Conservation (phyloP, 139 green algal species). For the Chlorella sp. region DNA sequence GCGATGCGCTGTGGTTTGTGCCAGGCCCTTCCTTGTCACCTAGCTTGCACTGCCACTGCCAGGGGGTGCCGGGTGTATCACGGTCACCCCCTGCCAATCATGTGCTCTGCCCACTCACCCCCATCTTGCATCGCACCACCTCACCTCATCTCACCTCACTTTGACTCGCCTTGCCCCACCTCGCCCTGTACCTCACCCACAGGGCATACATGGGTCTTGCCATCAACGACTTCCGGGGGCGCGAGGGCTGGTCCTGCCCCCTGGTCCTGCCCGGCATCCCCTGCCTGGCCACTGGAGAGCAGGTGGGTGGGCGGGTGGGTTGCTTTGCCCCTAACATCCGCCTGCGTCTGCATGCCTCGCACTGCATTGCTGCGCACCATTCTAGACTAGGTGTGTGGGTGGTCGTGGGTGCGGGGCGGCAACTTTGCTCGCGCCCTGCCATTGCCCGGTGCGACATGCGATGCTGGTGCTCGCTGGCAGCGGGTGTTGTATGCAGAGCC, state of each 20-base stretch:
- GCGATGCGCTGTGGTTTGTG: too few species aligned
- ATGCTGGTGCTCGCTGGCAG: too few species aligned
- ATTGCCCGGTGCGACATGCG: too few species aligned
- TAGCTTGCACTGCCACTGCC: too few species aligned
- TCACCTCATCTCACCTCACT: slow-evolving; percentile 28
- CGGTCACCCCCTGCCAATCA: background rate
- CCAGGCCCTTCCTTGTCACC: too few species aligned
- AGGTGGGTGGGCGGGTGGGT: background rate
- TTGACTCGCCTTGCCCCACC: background rate
- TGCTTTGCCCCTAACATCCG: too few species aligned
- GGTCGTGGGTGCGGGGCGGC: background rate
- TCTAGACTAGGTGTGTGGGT: background rate
- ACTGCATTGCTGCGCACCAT: too few species aligned
- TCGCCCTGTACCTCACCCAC: slow-evolving; percentile 37
- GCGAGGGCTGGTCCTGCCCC: slow-evolving; percentile 18
- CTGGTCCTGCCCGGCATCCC: background rate
- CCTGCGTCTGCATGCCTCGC: too few species aligned
- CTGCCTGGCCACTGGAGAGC: background rate
- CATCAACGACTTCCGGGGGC: slow-evolving; percentile 59
- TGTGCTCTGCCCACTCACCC: background rate
- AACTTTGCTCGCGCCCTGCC: background rate
- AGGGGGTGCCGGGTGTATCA: background rate
- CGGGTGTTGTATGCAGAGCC: too few species aligned
- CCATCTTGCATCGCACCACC: background rate
- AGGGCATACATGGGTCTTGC: slow-evolving; percentile 48